Evolutionary conservation across 495 filamentous ascomycete species (phyloP).

Genomic region (Entonaema liquescens): DNA sequence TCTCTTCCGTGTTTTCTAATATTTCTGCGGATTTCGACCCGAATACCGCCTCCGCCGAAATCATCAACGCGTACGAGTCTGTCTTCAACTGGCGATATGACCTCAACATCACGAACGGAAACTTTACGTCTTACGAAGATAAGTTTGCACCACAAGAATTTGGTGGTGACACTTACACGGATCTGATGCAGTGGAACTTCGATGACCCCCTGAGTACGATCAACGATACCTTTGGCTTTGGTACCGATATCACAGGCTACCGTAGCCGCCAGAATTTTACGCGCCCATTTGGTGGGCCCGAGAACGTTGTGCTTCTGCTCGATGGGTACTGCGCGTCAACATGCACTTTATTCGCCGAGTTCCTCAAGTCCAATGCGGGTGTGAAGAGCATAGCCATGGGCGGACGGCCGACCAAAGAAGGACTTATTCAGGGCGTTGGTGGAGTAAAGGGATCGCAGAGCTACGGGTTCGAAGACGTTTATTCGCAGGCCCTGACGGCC

Average conservation of each 20-base stretch:
- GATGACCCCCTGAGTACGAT: conserved; percentile 49
- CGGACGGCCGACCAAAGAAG: conserved; percentile 60
- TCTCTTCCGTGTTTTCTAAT: conserved; percentile 45
- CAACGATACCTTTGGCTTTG: conserved; percentile 50
- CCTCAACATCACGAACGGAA: conserved; percentile 44
- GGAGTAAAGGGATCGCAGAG: conserved; percentile 63
- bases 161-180: conserved; percentile 48
- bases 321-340: conserved; percentile 73
- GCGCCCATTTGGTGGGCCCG: conserved; percentile 53
- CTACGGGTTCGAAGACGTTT: conserved; percentile 35
- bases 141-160: conserved; percentile 49
- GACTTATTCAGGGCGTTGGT: conserved; percentile 71
- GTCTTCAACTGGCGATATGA: conserved; percentile 54
- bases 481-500: conserved; percentile 50
- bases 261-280: conserved; percentile 50
- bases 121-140: conserved; percentile 49
- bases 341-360: conserved; percentile 67
- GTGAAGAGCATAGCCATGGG: conserved; percentile 70
- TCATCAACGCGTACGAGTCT: conserved; percentile 44
- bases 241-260: conserved; percentile 56
- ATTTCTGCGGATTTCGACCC: conserved; percentile 46
- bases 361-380: conserved; percentile 63
- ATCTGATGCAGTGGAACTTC: conserved; percentile 52
- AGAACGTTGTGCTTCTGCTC: conserved; percentile 58
- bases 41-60: conserved; percentile 33